Evolutionary conservation across 306 rosid species (phyloP).

Genomic region (Fragaria ananassa): DNA sequence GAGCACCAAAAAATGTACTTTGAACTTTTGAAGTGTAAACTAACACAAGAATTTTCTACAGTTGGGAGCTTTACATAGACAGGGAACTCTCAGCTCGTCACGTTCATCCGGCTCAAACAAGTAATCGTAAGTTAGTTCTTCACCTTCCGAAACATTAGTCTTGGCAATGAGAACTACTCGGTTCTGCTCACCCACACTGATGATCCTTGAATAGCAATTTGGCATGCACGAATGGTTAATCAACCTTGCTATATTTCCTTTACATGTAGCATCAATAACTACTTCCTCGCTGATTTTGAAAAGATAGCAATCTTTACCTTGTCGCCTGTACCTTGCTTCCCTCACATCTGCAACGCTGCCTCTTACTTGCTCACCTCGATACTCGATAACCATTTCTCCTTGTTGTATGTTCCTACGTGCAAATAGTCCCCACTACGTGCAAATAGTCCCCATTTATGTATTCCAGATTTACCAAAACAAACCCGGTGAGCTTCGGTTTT

Average conservation of each 20-base stretch:
- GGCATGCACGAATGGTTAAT: slow-evolving; percentile 99
- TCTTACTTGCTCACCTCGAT: slow-evolving; percentile 87
- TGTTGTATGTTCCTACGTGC: slow-evolving; percentile 80
- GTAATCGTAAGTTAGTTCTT: slow-evolving; percentile 95
- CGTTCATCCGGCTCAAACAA: slow-evolving; percentile 84
- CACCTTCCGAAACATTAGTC: slow-evolving; percentile 70
- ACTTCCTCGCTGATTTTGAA: slow-evolving; percentile 96
- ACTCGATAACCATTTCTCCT: slow-evolving; percentile 97
- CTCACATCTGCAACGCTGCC: slow-evolving; percentile 82
- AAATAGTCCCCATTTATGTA: slow-evolving; percentile 99
- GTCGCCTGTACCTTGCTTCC: slow-evolving; percentile 64
- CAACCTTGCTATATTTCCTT: slow-evolving; percentile 83
- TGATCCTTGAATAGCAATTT: slow-evolving; percentile 88
- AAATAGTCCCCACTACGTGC: slow-evolving; percentile 97
- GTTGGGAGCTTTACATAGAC: slow-evolving; percentile 71
- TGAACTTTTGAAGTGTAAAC: not conserved
- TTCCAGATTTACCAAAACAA: slow-evolving; percentile 92
- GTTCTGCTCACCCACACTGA: slow-evolving; percentile 62
- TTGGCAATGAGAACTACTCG: slow-evolving; percentile 92
- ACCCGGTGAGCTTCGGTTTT: slow-evolving; percentile 64
- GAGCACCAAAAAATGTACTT: slow-evolving; percentile 14
- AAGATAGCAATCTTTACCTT: slow-evolving; percentile 94
- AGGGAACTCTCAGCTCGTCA: slow-evolving; percentile 84
- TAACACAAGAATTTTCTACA: slow-evolving; percentile 87
- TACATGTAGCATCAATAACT: slow-evolving; percentile 79